phyloP scores from a whole-genome alignment of 1,284 basidiomycete genomes.

The Cryptococcus sp. region DNA sequence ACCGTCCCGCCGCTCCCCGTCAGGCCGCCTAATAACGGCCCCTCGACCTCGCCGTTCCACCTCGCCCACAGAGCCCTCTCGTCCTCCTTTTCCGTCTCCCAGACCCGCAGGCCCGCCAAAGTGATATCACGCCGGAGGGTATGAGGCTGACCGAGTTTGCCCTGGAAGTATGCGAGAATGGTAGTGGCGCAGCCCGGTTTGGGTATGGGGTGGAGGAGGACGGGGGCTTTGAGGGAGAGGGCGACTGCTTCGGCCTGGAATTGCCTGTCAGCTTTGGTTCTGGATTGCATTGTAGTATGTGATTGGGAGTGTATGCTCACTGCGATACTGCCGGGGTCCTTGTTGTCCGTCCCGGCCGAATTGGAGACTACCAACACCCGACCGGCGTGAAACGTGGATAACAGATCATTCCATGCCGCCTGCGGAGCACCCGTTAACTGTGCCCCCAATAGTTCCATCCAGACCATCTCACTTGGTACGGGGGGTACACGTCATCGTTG shows the following conservation, averaged over 20 bases:
- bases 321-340: constrained; percentile 75
- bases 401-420: constrained; percentile 74
- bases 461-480: constrained; percentile 58
- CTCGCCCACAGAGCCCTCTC: constrained; percentile 21
- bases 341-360: constrained; percentile 74
- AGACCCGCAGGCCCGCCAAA: constrained; percentile 1
- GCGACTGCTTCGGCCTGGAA: constrained; percentile 78
- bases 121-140: constrained; percentile 17
- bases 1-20: constrained; percentile 2
- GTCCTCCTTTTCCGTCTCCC: constrained; percentile 28
- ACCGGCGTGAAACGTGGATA: constrained; percentile 66
- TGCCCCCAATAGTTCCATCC: too few relatives aligned
- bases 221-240: constrained; percentile 70
- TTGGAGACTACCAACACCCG: constrained; percentile 91
- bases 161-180: constrained; percentile 61
- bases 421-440: constrained; percentile 42
- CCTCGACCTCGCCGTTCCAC: constrained; percentile 29
- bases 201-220: constrained; percentile 69
- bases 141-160: constrained; percentile 25
- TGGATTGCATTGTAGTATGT: too few relatives aligned
- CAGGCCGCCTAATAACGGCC: constrained; percentile 35
- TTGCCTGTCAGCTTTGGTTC: neutral
- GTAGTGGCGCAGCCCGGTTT: constrained; percentile 75
- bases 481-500: constrained; percentile 66
- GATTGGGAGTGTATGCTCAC: constrained; percentile 53